Evolutionary conservation across 805 yeast genomes (phyloP).

Genomic region (Deakozyma indianensis): DNA sequence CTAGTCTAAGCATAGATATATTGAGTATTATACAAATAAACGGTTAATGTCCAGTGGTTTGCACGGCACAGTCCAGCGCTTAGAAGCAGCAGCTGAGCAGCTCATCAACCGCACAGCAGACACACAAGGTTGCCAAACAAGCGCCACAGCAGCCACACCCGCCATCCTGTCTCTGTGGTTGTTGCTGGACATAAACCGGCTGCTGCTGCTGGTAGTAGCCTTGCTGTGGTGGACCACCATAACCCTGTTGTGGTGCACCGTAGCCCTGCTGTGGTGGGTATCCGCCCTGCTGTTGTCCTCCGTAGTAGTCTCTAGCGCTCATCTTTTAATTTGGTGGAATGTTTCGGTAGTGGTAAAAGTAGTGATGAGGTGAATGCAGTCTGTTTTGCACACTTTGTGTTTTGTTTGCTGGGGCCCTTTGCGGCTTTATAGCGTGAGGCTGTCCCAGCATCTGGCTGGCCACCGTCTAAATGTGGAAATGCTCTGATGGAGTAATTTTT

Average conservation of each 20-base stretch:
- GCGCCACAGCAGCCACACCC: constrained; percentile 2
- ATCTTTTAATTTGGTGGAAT: background rate
- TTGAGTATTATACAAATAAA: too few species aligned
- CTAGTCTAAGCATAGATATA: too few species aligned
- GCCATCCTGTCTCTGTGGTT: constrained; percentile 7
- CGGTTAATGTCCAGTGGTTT: too few species aligned
- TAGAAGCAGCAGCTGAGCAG: background rate
- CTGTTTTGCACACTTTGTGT: too few species aligned
- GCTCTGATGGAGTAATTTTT: too few species aligned
- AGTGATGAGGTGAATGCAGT: too few species aligned
- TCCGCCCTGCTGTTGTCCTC: constrained; percentile 3
- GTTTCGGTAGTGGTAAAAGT: too few species aligned
- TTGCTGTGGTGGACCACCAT: constrained; percentile 5
- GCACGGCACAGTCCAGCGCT: background rate
- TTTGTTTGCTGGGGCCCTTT: too few species aligned
- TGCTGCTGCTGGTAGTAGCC: constrained; percentile 13
- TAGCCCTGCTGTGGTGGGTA: constrained; percentile 7
- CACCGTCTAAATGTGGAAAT: too few species aligned
- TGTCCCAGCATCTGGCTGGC: too few species aligned
- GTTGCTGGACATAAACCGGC: constrained; percentile 16
- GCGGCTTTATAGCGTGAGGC: too few species aligned
- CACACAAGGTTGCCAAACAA: constrained; percentile 6
- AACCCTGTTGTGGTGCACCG: constrained; percentile 2
- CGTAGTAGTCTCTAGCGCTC: constrained; percentile 2
- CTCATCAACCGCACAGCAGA: constrained; percentile 1